Evolutionary conservation across 768 basidiomycete genomes (phyloP).

Genomic region (Lanmaoa pseudosensibilis): DNA sequence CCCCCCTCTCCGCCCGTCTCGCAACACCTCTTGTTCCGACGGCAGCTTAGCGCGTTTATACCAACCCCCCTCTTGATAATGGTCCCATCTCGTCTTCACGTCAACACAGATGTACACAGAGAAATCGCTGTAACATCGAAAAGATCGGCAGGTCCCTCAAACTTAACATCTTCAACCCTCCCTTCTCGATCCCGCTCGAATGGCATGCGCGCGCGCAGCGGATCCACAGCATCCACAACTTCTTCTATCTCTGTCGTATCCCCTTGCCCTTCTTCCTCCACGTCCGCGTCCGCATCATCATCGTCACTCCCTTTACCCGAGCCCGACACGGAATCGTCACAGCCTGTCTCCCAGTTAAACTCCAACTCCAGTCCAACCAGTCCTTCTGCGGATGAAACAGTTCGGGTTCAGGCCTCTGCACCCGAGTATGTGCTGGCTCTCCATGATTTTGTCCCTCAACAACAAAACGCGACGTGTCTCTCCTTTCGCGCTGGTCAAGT

Average conservation of each 20-base stretch:
- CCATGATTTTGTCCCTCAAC: slow-evolving; percentile 83
- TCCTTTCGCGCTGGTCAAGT: slow-evolving; percentile 88
- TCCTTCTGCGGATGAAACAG: slow-evolving; percentile 49
- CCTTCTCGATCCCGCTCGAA: slow-evolving; percentile 14
- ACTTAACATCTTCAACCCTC: slow-evolving; percentile 27
- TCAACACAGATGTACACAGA: slow-evolving; percentile 46
- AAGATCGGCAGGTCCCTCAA: slow-evolving; percentile 31
- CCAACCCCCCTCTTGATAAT: slow-evolving; percentile 28
- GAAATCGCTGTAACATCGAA: slow-evolving; percentile 36
- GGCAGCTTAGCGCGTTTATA: too few species aligned
- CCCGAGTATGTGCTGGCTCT: slow-evolving; percentile 85
- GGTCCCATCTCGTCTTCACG: slow-evolving; percentile 46
- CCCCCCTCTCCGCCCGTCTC: not conserved
- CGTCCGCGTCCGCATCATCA: slow-evolving; percentile 50
- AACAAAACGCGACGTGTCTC: slow-evolving; percentile 76
- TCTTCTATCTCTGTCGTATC: slow-evolving; percentile 59
- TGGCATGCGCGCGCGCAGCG: slow-evolving; percentile 42
- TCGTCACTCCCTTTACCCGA: slow-evolving; percentile 48
- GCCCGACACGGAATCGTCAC: slow-evolving; percentile 32
- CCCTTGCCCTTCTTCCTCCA: slow-evolving; percentile 49
- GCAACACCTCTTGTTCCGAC: too few species aligned
- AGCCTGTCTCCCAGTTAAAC: slow-evolving; percentile 8
- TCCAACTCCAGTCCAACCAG: slow-evolving; percentile 42
- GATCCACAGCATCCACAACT: slow-evolving; percentile 55
- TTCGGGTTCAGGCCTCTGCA: slow-evolving; percentile 37